Evolutionary conservation across 805 yeast species (phyloP).

Genomic region (Blastobotrys mokoenaii): DNA sequence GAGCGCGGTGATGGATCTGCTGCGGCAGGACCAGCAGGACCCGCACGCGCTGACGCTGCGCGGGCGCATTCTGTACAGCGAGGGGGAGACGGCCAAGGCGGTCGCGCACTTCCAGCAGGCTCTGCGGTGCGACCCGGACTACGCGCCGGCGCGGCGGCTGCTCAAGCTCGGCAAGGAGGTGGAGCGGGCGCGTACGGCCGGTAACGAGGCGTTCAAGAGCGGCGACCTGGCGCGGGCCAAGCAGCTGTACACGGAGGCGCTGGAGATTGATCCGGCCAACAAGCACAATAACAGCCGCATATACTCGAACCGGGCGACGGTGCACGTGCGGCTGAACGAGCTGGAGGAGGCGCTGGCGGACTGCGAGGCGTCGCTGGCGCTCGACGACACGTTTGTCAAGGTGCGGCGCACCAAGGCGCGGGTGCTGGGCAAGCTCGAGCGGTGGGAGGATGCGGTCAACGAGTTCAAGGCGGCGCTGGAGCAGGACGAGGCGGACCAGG

Average conservation of each 20-base stretch:
- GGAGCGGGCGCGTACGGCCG: conserved; percentile 36
- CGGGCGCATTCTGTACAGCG: conserved; percentile 29
- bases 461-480: conserved; percentile 32
- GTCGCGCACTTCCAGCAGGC: conserved; percentile 33
- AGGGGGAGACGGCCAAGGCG: conserved; percentile 33
- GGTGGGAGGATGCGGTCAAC: conserved; percentile 32
- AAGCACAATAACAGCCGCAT: conserved; percentile 41
- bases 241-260: conserved; percentile 66
- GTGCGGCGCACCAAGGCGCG: conserved; percentile 38
- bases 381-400: conserved; percentile 65
- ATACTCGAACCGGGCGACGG: conserved; percentile 84
- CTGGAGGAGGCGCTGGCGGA: conserved; percentile 74
- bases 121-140: conserved; percentile 35
- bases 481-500: conserved; percentile 29
- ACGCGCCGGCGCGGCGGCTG: conserved; percentile 26
- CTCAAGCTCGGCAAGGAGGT: conserved; percentile 27
- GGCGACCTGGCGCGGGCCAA: conserved; percentile 59
- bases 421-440: conserved; percentile 31
- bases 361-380: conserved; percentile 56
- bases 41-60: conserved; percentile 34
- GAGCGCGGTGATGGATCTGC: conserved; percentile 27
- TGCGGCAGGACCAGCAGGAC: conserved; percentile 30
- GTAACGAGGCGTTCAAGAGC: conserved; percentile 63
- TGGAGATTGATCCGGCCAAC: conserved; percentile 50
- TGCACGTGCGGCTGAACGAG: conserved; percentile 66